Evolutionary conservation across 2,329 filamentous ascomycete genomes (phyloP), one percentile per base, ranked within the genome.

Genomic region (Arthroderma uncinatum): DNA sequence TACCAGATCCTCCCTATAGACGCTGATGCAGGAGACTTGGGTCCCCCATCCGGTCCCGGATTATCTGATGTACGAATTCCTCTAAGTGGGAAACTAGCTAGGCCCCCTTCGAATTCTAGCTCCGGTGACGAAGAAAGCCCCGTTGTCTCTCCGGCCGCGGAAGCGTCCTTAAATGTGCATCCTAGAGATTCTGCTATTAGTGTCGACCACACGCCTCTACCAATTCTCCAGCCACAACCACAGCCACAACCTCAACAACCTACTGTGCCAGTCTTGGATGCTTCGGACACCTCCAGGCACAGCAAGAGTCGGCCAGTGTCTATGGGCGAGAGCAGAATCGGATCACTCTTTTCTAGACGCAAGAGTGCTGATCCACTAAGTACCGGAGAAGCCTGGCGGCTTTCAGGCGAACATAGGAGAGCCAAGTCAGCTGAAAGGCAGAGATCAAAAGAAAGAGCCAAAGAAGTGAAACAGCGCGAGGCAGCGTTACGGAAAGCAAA

Each of bases 1-100:
- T 98, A 96, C 67, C 92, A 96, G 70, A 88, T 97, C 40, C 81
- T 94, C 30, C 91, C 92, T 0, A 89, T 94, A 65, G 82, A 89
- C 30, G 87, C 91, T 57, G 80, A 86, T 61, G 71, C 71, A 16
- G 67, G 67, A 4, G 64, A 68, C 39, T 65, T 66, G 65, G 19
- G 61, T 61, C 58, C 55, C 5, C 58, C 58, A 9, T 42, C 58
- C 4, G 55, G 55, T 23, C 9, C 3, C 19, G 42, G 21, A 14
- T 12, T 21, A 19, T 21, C 19, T 5, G 21, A 53, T 21, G 14
- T 25, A 9, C 19, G 21, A 12, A 53, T 53, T 19, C 16, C 19
- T n/a, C 48, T 19, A 4, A 16, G 10, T 36, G 23, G 16, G 16
- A 12, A n/a, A 23, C 9, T 16, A 21, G 30, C 23, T 5, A 16